A percentile compares a stretch with the other conserved stretches of the same genome.
These are phyloP conservation scores for Marchantia paleacea DNA, from an alignment of 225 moss, liverwort and hornwort species.

Conservation along the genomic window DNA sequence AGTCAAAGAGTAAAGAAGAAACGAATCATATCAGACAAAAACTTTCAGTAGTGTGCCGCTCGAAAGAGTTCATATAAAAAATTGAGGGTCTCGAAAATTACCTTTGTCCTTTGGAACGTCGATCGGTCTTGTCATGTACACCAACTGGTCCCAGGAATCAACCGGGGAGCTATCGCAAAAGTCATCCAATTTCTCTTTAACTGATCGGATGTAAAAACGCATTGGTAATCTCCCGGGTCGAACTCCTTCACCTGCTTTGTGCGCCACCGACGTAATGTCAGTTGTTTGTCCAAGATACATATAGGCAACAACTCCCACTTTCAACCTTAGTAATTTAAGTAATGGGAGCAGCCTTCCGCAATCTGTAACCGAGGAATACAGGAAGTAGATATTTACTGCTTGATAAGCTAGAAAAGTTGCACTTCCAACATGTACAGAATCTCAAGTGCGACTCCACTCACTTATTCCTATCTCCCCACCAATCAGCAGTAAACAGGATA, in stretches of 20 bases:
- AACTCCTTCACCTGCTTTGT: slow-evolving; percentile 51
- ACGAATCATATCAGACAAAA: no score
- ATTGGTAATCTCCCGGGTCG: slow-evolving; percentile 72
- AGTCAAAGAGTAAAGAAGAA: neutral
- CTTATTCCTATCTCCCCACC: no score
- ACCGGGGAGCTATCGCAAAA: slow-evolving; percentile 66
- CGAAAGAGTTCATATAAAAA: no score
- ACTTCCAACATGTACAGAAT: no score
- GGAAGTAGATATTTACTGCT: no score
- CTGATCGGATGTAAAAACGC: slow-evolving; percentile 70
- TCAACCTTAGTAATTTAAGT: neutral
- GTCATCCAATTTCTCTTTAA: slow-evolving; percentile 67
- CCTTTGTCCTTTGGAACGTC: slow-evolving; percentile 68
- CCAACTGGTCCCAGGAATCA: slow-evolving; percentile 80
- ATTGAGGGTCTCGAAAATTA: neutral
- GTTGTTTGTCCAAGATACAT: neutral
- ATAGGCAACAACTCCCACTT: neutral
- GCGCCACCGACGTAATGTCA: neutral
- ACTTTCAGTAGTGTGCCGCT: no score
- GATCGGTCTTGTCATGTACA: slow-evolving; percentile 70
- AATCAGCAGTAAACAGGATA: no score
- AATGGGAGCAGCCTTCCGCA: no score
- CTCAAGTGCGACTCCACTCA: no score
- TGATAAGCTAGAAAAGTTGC: no score
- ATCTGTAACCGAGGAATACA: no score